Base-by-base conservation (phyloP, 2,329 filamentous ascomycete genomes). In the Fusarium aywerte region DNA sequence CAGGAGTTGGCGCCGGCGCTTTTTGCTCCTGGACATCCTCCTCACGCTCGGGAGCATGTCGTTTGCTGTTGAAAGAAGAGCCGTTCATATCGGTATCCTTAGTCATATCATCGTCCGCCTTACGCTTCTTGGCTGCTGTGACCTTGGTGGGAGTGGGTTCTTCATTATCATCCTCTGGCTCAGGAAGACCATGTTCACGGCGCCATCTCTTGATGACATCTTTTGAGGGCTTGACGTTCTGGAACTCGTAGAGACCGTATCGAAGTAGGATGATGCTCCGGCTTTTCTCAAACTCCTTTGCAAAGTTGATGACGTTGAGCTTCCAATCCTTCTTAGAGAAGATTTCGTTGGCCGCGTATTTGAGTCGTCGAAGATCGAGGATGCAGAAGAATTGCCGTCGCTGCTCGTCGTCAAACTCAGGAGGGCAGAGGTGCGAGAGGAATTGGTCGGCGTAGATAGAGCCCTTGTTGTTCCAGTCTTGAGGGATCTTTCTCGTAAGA, bases 211-310 rank as follows among this genome's bases (percentile, higher is more conserved):
- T 85, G 53, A 88, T 79, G 10, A 87, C 80, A 36, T 87, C 84
- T 62, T 83, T 83, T 1, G 85, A 86, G 2, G 85, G 85, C 70
- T 87, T 87, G 39, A 88, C 82, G 18, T 85, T 88, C 77, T 88
- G 87, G 77, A 88, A 89, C 70, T 88, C 84, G 71, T 88, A 89
- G 3, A 88, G 81, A 3, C 86, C 86, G 63, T 89, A 89, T 45
- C 86, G 84, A 56, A 89, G 73, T 76, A 89, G 83, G 58, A 89
- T 88, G 40, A 89, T 77, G 68, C 85, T 86, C 47, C 86, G 81
- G 72, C 85, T 88, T 79, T 89, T 89, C 73, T 89, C 86, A 62
- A 87, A 89, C 73, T 88, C 86, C 73, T 88, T 89, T 36, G 86
- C 85, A 58, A 89, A 89, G 73, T 88, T 88, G 65, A 85, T 74